A percentile compares a stretch with the other conserved stretches of the same genome.
phyloP scores from a whole-genome alignment of 768 basidiomycete genomes.

The Lanmaoa rubissima region DNA sequence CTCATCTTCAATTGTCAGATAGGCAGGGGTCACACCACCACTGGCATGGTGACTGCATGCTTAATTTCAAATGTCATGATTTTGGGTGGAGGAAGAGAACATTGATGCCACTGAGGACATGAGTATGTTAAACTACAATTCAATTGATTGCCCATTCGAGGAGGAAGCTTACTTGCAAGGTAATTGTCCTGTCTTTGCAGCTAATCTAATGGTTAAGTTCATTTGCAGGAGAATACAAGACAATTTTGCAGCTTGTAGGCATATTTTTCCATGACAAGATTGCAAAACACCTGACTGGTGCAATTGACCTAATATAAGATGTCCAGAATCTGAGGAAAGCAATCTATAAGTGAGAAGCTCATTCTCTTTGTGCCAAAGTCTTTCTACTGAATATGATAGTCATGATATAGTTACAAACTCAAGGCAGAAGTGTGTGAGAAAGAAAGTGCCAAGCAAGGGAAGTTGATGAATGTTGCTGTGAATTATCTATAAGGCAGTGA shows the following conservation, averaged over 20 bases:
- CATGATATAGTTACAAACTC: conserved; percentile 72
- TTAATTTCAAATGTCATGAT: conserved; percentile 74
- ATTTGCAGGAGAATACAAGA: conserved; percentile 90
- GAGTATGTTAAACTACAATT: too few relatives aligned
- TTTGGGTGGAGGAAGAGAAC: conserved; percentile 50
- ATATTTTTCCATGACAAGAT: conserved; percentile 89
- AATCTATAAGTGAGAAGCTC: conserved; percentile 77
- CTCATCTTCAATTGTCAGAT: conserved; percentile 98
- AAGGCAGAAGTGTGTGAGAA: conserved; percentile 82
- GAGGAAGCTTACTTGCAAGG: too few relatives aligned
- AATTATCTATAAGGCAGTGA: conserved; percentile 74
- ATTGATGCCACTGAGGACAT: conserved; percentile 37
- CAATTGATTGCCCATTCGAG: too few relatives aligned
- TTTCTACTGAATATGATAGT: conserved; percentile 3
- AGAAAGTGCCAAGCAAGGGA: conserved; percentile 73
- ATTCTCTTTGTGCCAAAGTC: neutral
- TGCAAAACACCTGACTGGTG: conserved; percentile 87
- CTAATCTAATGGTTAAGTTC: conserved; percentile 28
- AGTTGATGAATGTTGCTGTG: conserved; percentile 70
- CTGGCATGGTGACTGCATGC: conserved; percentile 91
- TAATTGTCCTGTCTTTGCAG: too few relatives aligned
- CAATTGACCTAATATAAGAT: conserved; percentile 90
- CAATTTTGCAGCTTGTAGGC: conserved; percentile 89
- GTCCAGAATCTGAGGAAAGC: conserved; percentile 97
- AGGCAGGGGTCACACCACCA: conserved; percentile 89